Conservation (phyloP, 495 filamentous ascomycete genomes). For the Aspergillus ostianus region DNA sequence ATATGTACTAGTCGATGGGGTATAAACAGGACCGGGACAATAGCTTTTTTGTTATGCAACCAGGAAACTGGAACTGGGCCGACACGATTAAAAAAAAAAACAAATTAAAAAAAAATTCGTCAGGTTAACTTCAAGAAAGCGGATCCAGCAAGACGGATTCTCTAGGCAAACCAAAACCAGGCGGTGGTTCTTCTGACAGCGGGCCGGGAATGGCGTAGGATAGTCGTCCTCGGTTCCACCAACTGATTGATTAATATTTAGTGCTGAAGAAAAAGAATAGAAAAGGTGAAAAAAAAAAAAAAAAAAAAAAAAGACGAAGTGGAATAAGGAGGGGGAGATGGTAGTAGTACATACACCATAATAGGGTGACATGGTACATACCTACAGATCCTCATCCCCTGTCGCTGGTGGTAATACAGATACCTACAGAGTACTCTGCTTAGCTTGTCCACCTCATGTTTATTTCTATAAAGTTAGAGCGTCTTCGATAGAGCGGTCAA, state of each 20-base stretch:
- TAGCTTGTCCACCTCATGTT: no score
- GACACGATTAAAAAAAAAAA: conserved; percentile 8
- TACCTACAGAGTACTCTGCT: no score
- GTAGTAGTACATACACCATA: no score
- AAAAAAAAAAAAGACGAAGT: no score
- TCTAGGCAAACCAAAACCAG: conserved; percentile 4
- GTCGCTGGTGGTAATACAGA: no score
- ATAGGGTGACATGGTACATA: no score
- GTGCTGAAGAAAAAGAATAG: background rate
- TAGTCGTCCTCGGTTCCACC: conserved; percentile 17
- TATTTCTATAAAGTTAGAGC: no score
- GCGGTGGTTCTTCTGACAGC: conserved; percentile 22
- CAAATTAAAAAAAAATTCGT: conserved; percentile 4
- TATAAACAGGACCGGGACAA: conserved; percentile 2
- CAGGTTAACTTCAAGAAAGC: conserved; percentile 7
- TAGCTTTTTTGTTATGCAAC: background rate
- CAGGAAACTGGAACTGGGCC: conserved; percentile 1
- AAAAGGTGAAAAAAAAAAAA: no score
- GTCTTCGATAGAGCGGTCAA: no score
- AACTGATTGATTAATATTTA: conserved; percentile 4
- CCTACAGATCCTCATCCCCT: no score
- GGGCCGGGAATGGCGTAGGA: conserved; percentile 17
- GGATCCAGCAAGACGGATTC: conserved; percentile 15
- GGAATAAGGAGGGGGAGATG: no score
- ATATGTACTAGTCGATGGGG: conserved; percentile 11